A percentile compares a stretch with the other conserved stretches of the same genome.
phyloP scores from a whole-genome alignment of 148 eudicot species.

The Arbutus unedo region DNA sequence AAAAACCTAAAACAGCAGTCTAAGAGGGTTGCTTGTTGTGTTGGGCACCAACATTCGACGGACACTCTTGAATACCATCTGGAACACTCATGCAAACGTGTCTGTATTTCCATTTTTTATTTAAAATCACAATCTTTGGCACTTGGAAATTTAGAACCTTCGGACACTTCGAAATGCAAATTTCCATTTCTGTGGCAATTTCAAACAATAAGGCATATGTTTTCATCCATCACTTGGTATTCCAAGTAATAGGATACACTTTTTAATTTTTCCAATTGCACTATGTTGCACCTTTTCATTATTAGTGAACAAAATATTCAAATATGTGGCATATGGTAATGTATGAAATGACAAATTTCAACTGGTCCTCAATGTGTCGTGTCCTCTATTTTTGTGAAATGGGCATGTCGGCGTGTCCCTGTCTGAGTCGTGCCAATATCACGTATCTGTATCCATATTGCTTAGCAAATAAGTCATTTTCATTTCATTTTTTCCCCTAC shows the following conservation, averaged over 20 bases:
- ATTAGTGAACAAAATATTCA: neutral
- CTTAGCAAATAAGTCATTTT: neutral
- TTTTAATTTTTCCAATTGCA: neutral
- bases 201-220: neutral
- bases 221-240: neutral
- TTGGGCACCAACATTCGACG: neutral
- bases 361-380: neutral
- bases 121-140: neutral
- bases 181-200: neutral
- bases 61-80: neutral
- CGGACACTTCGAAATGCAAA: too few species aligned
- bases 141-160: too few species aligned
- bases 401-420: neutral
- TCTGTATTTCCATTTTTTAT: neutral
- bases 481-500: neutral
- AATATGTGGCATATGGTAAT: neutral
- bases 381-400: neutral
- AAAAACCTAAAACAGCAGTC: neutral
- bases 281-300: neutral
- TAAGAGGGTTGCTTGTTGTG: neutral
- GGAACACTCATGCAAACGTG: neutral
- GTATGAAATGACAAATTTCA: neutral
- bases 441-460: neutral
- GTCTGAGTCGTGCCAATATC: neutral
- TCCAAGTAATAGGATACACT: neutral